Evolutionary conservation across 768 basidiomycete genomes (phyloP), one percentile per base, ranked within the genome.

Genomic region (Mrakia blollopis): DNA sequence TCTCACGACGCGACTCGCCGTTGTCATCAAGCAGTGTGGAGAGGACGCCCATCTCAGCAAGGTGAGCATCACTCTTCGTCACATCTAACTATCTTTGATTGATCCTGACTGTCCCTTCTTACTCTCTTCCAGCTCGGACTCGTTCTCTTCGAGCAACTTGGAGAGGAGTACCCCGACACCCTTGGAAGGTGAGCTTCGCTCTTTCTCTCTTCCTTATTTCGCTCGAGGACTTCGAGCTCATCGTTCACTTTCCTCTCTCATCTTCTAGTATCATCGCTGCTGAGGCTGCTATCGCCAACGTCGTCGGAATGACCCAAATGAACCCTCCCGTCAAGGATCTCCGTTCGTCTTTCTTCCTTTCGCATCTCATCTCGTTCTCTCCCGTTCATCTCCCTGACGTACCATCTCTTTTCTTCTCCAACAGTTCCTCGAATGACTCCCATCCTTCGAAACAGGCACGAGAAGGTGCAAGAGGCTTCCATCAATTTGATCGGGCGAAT

Each of bases 221-320:
- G 28, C 21, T n/a, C 25, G n/a, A 11, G 1, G 25, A 13, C 30
- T 32, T 44, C n/a, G 9, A 8, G 57, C 44, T 69, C 7, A 57
- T 37, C 18, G 16, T 39, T 28, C 39, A 25, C 50, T 30, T 10
- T 67, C 77, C 73, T 78, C 74, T 63, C 35, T 37, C 74, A 8
- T 28, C 35, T 21, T 54, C 47, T 83, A 98, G 96, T 86, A 96
- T 99, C 84, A 99, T 98, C 84, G 95, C 96, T 68, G 97, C 97
- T 62, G 93, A 94, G 81, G 96, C 94, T 79, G 97, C 97, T 68
- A 98, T 99, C 81, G 97, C 97, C 80, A 98, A 98, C 81, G 97
- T 98, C 70, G 97, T 99, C 79, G 97, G 97, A 85, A 99, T 98
- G 97, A 97, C 97, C 14, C 94, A 98, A 84, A 99, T 99, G 97